A percentile compares a stretch with the other conserved stretches of the same genome.
phyloP scores from a whole-genome alignment of 371 early-diverging fungal genomes.

The Mucor racemosus region DNA sequence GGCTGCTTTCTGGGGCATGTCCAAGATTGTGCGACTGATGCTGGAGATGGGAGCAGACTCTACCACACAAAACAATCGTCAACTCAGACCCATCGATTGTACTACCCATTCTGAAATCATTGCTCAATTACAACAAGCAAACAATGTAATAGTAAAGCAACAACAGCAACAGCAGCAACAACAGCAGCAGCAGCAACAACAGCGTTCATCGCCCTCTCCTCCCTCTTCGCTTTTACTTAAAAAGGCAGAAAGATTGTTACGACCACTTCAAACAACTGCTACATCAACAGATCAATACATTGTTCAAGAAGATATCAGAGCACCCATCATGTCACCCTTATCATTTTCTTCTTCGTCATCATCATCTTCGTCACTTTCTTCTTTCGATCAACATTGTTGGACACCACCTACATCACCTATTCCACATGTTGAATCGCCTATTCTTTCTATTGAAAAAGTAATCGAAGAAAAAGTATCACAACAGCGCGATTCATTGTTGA shows the following conservation, averaged over 20 bases:
- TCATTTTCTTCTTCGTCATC: conserved; percentile 37
- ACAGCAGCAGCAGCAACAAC: conserved; percentile 5
- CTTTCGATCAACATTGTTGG: conserved; percentile 25
- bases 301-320: conserved; percentile 3
- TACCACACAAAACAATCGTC: conserved; percentile 32
- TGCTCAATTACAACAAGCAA: conserved; percentile 17
- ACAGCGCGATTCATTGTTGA: background rate
- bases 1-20: conserved; percentile 47
- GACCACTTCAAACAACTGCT: background rate
- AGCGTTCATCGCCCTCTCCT: background rate
- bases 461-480: conserved; percentile 10
- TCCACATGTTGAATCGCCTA: background rate
- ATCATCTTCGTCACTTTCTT: conserved; percentile 23
- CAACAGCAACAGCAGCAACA: conserved; percentile 4
- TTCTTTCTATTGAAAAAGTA: conserved; percentile 1
- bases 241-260: conserved; percentile 11
- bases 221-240: conserved; percentile 12
- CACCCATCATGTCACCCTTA: conserved; percentile 17
- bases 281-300: conserved; percentile 4
- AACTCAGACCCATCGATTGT: conserved; percentile 44
- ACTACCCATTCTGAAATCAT: conserved; percentile 30
- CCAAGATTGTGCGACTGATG: conserved; percentile 46
- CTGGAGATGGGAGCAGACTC: conserved; percentile 45
- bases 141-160: background rate
- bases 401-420: conserved; percentile 24